Base-by-base conservation (phyloP, 495 filamentous ascomycete species). In the Stereocaulon alpinum region DNA sequence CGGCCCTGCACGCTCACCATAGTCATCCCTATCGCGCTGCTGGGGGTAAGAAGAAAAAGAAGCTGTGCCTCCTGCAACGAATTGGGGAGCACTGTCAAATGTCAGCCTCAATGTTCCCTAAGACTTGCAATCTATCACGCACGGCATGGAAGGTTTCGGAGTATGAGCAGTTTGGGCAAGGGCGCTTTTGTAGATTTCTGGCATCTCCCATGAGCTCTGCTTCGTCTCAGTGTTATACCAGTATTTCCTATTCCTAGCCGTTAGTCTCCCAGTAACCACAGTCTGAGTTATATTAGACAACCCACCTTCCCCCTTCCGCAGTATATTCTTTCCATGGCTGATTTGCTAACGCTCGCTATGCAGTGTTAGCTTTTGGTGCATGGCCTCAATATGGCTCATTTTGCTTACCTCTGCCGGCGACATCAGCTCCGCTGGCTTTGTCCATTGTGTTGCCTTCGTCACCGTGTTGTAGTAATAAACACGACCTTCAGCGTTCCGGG, bases 241-340 rank as follows among this genome's bases (percentile, higher is more conserved):
- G 69, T 98, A 98, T 67, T 92, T 89, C 64, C 86, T 52, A 10
- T 52, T 52, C 3, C 30, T 18, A 32, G 27, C 29, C 20, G 49
- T 52, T 14, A 52, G 49, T 29, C 12, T 20, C 27, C 18, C 34
- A 17, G 34, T 11, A 9, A 52, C n/a, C 15, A n/a, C 11, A 17
- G 11, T 30, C 11, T 0, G 1, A 10, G 34, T 11, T 6, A 11
- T 14, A 17, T n/a, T 32, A 52, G 0, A 37, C 12, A 37, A 37
- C 34, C 17, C 29, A 52, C 49, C 29, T 81, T 27, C 91, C 94
- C 56, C 83, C 88, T 59, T 88, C 85, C 42, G 87, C 82, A 12
- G 87, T 89, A 65, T 96, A 90, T 71, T 95, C 91, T 65, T 91
- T 95, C 89, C 90, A 98, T 55, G 91, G 87, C 50, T 91, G 86